phyloP scores from a whole-genome alignment of 148 eudicot genomes.

The Chenopodium quinoa region DNA sequence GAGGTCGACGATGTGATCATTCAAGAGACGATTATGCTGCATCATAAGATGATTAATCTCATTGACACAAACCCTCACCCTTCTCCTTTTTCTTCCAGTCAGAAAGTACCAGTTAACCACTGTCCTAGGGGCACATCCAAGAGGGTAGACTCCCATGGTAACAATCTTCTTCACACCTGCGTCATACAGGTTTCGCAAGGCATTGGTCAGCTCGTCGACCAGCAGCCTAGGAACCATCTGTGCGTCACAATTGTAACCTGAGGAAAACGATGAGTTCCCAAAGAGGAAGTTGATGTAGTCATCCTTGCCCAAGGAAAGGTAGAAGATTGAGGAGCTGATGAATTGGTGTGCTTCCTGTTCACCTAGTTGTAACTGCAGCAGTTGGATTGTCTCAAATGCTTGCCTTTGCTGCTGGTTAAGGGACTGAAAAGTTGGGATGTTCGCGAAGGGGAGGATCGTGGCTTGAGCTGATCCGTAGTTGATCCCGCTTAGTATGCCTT shows the following conservation, averaged over 20 bases:
- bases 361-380: slow-evolving; percentile 50
- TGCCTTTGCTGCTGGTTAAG: slow-evolving; percentile 64
- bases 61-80: slow-evolving; percentile 32
- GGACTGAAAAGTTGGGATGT: slow-evolving; percentile 44
- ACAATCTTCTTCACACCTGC: slow-evolving; percentile 52
- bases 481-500: slow-evolving; percentile 44
- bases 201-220: slow-evolving; percentile 44
- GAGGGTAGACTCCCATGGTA: slow-evolving; percentile 51
- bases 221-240: slow-evolving; percentile 34
- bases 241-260: slow-evolving; percentile 5
- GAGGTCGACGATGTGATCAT: slow-evolving; percentile 40
- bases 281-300: slow-evolving; percentile 48
- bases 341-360: slow-evolving; percentile 28
- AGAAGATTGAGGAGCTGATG: slow-evolving; percentile 55
- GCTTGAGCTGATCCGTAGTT: slow-evolving; percentile 59
- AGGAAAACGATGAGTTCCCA: slow-evolving; percentile 14
- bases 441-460: slow-evolving; percentile 35
- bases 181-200: slow-evolving; percentile 43
- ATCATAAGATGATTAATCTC: slow-evolving; percentile 47
- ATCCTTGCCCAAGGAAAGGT: slow-evolving; percentile 66
- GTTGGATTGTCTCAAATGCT: slow-evolving; percentile 53
- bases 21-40: slow-evolving; percentile 45
- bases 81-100: slow-evolving; percentile 20
- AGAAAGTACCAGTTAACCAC: slow-evolving; percentile 33
- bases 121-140: slow-evolving; percentile 60